Percentiles rank a stretch among this genome's conserved stretches.
Evolutionary conservation across 306 rosid species (phyloP).

Genomic region (Cucurbita maxima): DNA sequence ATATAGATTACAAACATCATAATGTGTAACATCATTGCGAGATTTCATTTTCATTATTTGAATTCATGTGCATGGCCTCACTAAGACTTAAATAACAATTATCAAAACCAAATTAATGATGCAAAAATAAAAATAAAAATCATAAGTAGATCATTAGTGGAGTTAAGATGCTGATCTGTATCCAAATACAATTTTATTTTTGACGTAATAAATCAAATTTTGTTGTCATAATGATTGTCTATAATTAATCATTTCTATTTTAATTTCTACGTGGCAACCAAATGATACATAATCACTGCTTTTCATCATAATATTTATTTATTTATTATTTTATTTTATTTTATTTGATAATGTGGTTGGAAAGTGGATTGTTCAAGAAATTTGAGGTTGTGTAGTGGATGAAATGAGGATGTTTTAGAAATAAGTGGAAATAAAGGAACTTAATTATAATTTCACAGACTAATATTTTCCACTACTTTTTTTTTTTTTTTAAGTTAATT

Average conservation of each 20-base stretch:
- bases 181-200: neutral
- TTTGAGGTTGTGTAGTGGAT: neutral
- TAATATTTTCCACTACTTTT: neutral
- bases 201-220: too few species aligned
- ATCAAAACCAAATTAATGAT: neutral
- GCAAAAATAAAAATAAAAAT: neutral
- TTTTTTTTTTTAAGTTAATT: too few species aligned
- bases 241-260: neutral
- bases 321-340: too few species aligned
- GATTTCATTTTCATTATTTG: neutral
- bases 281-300: neutral
- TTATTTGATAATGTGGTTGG: neutral
- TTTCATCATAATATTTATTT: neutral
- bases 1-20: too few species aligned
- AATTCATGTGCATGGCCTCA: neutral
- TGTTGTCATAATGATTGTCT: too few species aligned
- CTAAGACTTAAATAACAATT: neutral
- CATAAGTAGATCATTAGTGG: constrained; percentile 4
- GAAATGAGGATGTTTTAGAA: neutral
- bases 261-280: neutral
- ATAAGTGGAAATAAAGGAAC: neutral
- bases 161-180: neutral
- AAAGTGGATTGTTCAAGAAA: neutral
- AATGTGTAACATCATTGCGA: neutral
- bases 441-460: neutral